Evolutionary conservation across 208 protist species (phyloP), one percentile per base, ranked within the genome.

Genomic region (Trypanosoma platydactyli): DNA sequence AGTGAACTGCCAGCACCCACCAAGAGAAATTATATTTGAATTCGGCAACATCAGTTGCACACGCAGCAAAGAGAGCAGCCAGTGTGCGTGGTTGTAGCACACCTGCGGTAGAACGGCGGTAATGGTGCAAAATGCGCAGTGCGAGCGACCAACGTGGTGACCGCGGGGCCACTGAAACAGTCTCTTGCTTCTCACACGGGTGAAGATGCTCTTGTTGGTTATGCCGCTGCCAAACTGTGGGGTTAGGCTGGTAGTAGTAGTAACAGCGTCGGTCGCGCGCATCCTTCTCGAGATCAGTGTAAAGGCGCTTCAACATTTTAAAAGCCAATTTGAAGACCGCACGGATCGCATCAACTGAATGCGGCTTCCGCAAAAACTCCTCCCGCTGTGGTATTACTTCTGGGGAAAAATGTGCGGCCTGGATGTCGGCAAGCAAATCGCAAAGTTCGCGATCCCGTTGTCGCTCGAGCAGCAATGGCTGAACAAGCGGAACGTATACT

Each of bases 401-500:
- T 6, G 56, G 24, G 18, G 71, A 52, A 68, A 80, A 80, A 40
- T 80, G 70, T 13, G 63, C 45, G 6, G n/a, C 41, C 18, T 77
- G 70, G 59, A 80, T 72, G 16, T 42, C 76, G 12, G 45, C n/a
- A 18, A 66, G 12, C 0, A 80, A 41, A 30, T 76, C 70, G 44
- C 16, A 27, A n/a, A 80, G 38, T 11, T 62, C 33, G 16, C 51
- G 18, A 4, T 66, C 58, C 1, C 48, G 29, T 4, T 7, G 41
- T 38, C 5, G 33, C 16, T 49, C 33, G 4, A 22, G 15, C 0
- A 66, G 69, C 18, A 75, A 24, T 24, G 66, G 62, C 52, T 72
- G 53, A 15, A 92, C 55, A 2, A 73, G 68, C 0, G 83, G 83
- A 0, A 76, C 71, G 61, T 89, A 88, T 24, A 76, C 61, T 3